Percentiles rank a stretch among this genome's conserved stretches.
These are phyloP conservation scores for Corchorus capsularis DNA, from an alignment of 345 rosid species.

Conservation along the genomic window DNA sequence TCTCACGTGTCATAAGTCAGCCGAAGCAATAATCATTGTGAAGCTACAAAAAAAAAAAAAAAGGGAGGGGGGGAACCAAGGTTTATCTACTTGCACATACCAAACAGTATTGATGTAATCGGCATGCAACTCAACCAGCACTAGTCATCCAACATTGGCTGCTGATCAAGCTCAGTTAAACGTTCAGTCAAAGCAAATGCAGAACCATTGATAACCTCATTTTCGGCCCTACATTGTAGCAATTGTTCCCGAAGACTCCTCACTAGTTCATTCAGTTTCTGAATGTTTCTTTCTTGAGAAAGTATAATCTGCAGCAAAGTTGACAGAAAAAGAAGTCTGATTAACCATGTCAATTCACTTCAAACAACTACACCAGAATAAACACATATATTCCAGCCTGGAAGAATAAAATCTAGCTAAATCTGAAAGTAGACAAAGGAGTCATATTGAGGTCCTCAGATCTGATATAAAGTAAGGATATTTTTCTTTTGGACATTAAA, in stretches of 20 bases:
- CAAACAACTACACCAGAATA: background rate
- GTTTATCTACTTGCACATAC: constrained; percentile 29
- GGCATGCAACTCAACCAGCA: constrained; percentile 7
- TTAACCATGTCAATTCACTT: background rate
- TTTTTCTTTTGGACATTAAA: background rate
- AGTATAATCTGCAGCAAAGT: constrained; percentile 58
- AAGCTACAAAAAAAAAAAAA: background rate
- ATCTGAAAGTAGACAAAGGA: background rate
- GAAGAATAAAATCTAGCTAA: background rate
- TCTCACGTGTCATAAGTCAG: constrained; percentile 1
- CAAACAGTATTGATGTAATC: constrained; percentile 14
- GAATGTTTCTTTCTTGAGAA: constrained; percentile 71
- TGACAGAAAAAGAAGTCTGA: background rate
- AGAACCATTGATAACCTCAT: constrained; percentile 32
- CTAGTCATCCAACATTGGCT: constrained; percentile 47
- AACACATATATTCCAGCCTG: background rate
- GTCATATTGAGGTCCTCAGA: background rate
- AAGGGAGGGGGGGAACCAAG: background rate
- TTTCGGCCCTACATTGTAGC: constrained; percentile 53
- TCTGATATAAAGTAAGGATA: background rate
- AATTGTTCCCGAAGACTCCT: constrained; percentile 56
- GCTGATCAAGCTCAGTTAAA: constrained; percentile 49
- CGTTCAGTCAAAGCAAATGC: constrained; percentile 42
- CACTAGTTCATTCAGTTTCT: constrained; percentile 61
- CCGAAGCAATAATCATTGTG: constrained; percentile 13